Evolutionary conservation across 176 grass and related monocot genomes (phyloP), one percentile per base, ranked within the genome.

Genomic region (Ananas comosus): DNA sequence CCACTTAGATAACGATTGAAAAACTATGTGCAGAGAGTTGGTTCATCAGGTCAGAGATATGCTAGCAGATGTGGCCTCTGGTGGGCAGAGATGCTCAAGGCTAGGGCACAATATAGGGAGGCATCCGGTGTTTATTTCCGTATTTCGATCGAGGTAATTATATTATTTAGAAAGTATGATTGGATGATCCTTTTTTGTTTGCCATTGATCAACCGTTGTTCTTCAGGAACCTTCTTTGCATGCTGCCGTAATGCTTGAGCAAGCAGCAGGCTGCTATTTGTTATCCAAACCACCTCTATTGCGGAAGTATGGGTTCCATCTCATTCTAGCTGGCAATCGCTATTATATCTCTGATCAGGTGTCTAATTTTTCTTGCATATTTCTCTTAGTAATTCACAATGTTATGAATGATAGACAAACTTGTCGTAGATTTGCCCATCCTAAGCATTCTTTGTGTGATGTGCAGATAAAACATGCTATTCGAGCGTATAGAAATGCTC

Each of bases 31-130:
- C 87, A 93, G 94, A 93, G 82, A 79, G 79, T 90, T 78, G 94
- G 89, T 74, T 77, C 89, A 11, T 88, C 87, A 61, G 80, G 89
- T 29, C 82, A 92, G 72, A 90, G 94, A 88, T 82, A 99, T 82
- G 84, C 94, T 70, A 80, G 89, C 65, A 99, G 94, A 85, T 93
- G 94, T 77, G 94, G 94, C 12, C 78, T 99, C 64, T 99, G 87
- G 94, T 99, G 89, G 89, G 90, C 94, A 65, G 94, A 99, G 72
- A 99, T 99, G 94, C 89, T 93, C 56, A 93, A 99, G 83, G 78
- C 89, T 53, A 90, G 80, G 65, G 82, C 80, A 27, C 94, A 93
- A 13, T 90, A 84, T 63, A 93, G 75, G 77, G 94, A 99, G 66
- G 89, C 89, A 63, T 87, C 94, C 29, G 83, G 63, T 69, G 82